Conservation (phyloP, 2,329 filamentous ascomycete species). For the Botrytis medusae region DNA sequence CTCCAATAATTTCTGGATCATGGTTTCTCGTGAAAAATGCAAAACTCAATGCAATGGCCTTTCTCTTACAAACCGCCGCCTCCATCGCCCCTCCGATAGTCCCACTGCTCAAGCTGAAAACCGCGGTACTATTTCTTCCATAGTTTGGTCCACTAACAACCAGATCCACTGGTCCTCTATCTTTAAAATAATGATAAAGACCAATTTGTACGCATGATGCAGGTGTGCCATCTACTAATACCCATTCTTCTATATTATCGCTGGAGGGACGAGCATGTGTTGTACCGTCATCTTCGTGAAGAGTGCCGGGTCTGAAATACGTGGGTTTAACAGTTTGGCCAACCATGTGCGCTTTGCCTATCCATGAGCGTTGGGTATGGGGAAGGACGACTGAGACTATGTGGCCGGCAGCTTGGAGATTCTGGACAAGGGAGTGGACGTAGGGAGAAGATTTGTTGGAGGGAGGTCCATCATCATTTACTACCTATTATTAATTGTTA, state of each 20-base stretch:
- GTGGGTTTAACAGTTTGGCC: conserved; percentile 80
- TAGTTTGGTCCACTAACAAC: conserved; percentile 82
- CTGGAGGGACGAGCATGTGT: conserved; percentile 59
- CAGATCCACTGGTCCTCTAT: conserved; percentile 70
- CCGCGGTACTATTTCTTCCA: conserved; percentile 76
- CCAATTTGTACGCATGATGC: conserved; percentile 82
- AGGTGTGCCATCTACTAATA: conserved; percentile 77
- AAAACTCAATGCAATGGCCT: conserved; percentile 80
- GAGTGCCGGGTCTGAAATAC: conserved; percentile 72
- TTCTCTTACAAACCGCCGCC: conserved; percentile 67
- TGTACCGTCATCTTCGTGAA: conserved; percentile 64
- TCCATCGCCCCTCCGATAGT: conserved; percentile 77
- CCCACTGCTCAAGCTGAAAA: conserved; percentile 75
- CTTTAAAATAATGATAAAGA: conserved; percentile 74
- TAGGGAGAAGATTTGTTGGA: conserved; percentile 78
- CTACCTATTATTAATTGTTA: conserved; percentile 43
- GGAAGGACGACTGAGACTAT: conserved; percentile 89
- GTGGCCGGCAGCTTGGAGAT: conserved; percentile 74
- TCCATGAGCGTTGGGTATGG: conserved; percentile 92
- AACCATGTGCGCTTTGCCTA: conserved; percentile 96
- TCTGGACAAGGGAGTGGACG: conserved; percentile 70
- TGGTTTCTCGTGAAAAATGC: conserved; percentile 84
- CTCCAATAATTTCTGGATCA: conserved; percentile 76
- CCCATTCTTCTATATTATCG: conserved; percentile 69
- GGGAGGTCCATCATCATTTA: conserved; percentile 81